Conservation (phyloP, 2,329 filamentous ascomycete species). For the Nemania sp. region DNA sequence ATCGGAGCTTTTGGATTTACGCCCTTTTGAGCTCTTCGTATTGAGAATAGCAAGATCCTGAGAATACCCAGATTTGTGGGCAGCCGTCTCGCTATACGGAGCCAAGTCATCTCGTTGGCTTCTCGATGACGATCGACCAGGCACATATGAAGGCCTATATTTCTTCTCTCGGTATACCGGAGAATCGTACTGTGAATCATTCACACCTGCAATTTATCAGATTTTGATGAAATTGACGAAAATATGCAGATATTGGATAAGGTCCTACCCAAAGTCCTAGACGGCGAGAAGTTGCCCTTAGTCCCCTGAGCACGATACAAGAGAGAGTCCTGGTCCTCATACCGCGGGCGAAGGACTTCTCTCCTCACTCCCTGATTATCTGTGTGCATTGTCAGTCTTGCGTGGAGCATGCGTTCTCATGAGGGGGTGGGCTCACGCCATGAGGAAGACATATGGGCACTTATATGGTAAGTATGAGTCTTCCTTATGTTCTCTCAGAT, state of each 20-base stretch:
- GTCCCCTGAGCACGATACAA: constrained; percentile 13
- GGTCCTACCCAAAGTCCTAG: constrained; percentile 32
- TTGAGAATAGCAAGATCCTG: constrained; percentile 1
- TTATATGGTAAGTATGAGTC: constrained; percentile 35
- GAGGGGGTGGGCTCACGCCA: constrained; percentile 35
- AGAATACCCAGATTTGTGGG: constrained; percentile 2
- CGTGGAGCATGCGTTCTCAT: constrained; percentile 16
- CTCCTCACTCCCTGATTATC: constrained; percentile 21
- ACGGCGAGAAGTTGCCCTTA: constrained; percentile 9
- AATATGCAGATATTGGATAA: constrained; percentile 11
- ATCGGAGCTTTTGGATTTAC: constrained; percentile 6
- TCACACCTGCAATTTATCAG: constrained; percentile 27
- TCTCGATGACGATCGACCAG: constrained; percentile 6
- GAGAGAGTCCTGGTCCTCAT: constrained; percentile 21
- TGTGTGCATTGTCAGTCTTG: constrained; percentile 31
- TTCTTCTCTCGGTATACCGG: constrained; percentile 16
- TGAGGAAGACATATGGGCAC: constrained; percentile 28
- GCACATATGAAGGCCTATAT: constrained; percentile 14
- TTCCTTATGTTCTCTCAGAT: constrained; percentile 35
- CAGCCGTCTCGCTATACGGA: neutral
- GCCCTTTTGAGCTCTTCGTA: constrained; percentile 4
- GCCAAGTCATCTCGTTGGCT: constrained; percentile 7
- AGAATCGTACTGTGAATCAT: constrained; percentile 24
- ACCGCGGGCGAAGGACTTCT: constrained; percentile 14
- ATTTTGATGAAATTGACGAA: constrained; percentile 4